Evolutionary conservation across 1,284 basidiomycete genomes (phyloP).

Genomic region (Papiliotrema laurentii): DNA sequence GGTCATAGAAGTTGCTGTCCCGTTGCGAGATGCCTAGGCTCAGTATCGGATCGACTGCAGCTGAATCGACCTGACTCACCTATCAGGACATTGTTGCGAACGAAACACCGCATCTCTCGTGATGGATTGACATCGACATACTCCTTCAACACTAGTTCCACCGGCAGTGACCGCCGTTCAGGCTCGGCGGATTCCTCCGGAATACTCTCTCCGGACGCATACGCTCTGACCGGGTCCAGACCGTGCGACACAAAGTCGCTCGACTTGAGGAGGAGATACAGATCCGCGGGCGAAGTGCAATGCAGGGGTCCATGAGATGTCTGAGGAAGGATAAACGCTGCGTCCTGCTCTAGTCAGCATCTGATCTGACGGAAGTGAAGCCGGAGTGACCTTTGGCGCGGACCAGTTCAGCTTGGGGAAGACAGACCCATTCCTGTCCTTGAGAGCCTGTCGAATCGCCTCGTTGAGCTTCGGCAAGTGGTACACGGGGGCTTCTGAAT

Average conservation of each 20-base stretch:
- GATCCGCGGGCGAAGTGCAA: constrained; percentile 80
- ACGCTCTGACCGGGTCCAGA: constrained; percentile 53
- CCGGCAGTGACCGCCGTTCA: constrained; percentile 50
- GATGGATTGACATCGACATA: constrained; percentile 83
- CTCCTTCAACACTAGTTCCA: constrained; percentile 87
- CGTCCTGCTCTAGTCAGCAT: constrained; percentile 59
- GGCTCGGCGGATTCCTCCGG: background rate
- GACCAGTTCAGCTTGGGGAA: constrained; percentile 97
- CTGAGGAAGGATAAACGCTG: constrained; percentile 77
- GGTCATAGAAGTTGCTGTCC: constrained; percentile 87
- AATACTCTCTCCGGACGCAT: constrained; percentile 36
- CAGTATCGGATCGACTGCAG: background rate
- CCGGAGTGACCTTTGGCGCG: constrained; percentile 65
- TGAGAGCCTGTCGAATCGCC: constrained; percentile 64
- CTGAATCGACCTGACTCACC: constrained; percentile 53
- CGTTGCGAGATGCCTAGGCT: constrained; percentile 74
- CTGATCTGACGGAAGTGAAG: background rate
- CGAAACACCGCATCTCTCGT: constrained; percentile 82
- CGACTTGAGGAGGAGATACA: constrained; percentile 89
- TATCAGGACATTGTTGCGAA: constrained; percentile 62
- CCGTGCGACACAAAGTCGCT: constrained; percentile 87
- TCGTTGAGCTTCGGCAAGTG: constrained; percentile 70
- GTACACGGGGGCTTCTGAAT: constrained; percentile 27
- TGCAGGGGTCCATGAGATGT: constrained; percentile 76
- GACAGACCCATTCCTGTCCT: constrained; percentile 66